phyloP scores from a whole-genome alignment of 129 eudicot genomes.

The Chrysanthemum makinoi region DNA sequence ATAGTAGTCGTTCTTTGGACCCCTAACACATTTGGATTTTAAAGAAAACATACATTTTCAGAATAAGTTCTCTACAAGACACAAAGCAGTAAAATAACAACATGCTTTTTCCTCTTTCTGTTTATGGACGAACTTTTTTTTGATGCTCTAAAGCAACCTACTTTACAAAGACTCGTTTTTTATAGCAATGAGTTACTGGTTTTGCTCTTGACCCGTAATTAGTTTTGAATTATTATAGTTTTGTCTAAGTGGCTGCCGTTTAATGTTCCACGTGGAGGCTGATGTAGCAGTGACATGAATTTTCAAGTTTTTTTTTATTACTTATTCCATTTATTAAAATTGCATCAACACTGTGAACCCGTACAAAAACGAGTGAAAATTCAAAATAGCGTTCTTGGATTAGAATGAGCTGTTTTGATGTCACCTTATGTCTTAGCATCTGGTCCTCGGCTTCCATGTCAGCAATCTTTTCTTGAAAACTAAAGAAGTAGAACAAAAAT shows the following conservation, averaged over 20 bases:
- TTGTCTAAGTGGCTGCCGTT: constrained; percentile 5
- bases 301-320: neutral
- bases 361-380: constrained; percentile 1
- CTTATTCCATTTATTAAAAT: too few relatives aligned
- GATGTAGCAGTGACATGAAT: constrained; percentile 4
- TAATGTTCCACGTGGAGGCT: neutral
- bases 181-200: neutral
- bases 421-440: constrained; percentile 56
- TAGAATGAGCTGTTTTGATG: constrained; percentile 21
- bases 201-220: neutral
- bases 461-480: constrained; percentile 77
- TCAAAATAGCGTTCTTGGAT: constrained; percentile 5
- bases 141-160: neutral
- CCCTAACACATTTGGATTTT: neutral
- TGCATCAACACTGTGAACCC: constrained; percentile 22
- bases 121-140: neutral
- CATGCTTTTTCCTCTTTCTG: neutral
- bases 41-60: neutral
- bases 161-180: neutral
- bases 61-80: neutral
- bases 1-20: constrained; percentile 4
- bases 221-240: neutral
- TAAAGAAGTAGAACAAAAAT: constrained; percentile 20
- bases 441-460: constrained; percentile 65
- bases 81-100: neutral